Base-by-base conservation (phyloP, 768 basidiomycete genomes). In the Xanthoconium stramineum region DNA sequence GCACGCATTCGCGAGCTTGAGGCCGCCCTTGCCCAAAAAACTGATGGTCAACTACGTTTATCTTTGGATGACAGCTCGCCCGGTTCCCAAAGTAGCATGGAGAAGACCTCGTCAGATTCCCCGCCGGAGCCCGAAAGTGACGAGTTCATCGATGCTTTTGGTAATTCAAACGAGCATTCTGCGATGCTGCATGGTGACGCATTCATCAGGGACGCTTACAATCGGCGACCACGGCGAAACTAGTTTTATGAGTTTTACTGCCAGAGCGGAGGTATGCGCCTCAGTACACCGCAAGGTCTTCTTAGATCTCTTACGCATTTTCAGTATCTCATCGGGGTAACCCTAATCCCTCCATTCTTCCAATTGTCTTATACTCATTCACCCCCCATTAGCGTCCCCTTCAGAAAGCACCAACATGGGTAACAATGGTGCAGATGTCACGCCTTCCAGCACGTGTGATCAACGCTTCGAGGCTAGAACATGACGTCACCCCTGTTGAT, bases 1-100 rank as follows among this genome's bases (percentile, higher is more conserved):
- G 65, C 72, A 6, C 81, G 85, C n/a, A 81, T 84, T 52, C 80
- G 79, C 32, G 78, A 81, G 42, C 79, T 89, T 0, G 88, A 90
- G 68, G 75, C 74, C 17, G 85, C 80, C 1, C 77, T 89, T 57
- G 70, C 76, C 13, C 68, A 75, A 6, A 71, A 80, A 11, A 78
- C 82, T 0, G 76, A 77, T 55, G 70, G 78, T 10, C 75, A 78
- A 2, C 85, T 82, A 65, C 81, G 82, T 0, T 65, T 83, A 9
- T 71, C 85, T 9, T 62, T 64, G 17, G 61, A 62, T 14, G 14
- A 56, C 33, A 24, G 24, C 24, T 60, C 70, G 20, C 68, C 71
- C 59, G 50, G 69, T 29, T 58, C 76, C 12, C 70, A 69, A 12
- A 43, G 37, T 32, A 50, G 20, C 53, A 62, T 7, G n/a, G 52